Evolutionary conservation across 352 stramenopile genomes (phyloP), one percentile per base, ranked within the genome.

Genomic region (Pythium guiyangense): DNA sequence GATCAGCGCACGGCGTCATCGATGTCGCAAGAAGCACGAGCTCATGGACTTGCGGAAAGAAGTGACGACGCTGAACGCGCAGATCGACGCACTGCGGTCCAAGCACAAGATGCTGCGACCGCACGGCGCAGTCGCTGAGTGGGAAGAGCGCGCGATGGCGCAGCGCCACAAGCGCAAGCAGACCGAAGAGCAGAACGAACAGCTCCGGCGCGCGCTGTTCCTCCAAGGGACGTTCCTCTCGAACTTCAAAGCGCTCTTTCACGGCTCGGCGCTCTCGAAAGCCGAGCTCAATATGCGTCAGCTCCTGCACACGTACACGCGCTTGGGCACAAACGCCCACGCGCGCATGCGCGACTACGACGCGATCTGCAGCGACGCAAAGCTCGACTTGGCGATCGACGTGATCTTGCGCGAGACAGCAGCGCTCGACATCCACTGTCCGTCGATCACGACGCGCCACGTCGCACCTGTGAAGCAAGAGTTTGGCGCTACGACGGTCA

Each of bases 221-320:
- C 60, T 62, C 52, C 74, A 88, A 51, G 61, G 71, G 6, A 49
- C 58, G 37, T 86, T 84, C 49, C 66, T 88, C 31, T 25, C 46
- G 10, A 70, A 66, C 15, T 66, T 88, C 34, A 67, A 75, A 42
- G 43, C 57, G 6, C 26, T 77, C 5, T 73, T 88, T 34, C 58
- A 54, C 10, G 71, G 65, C 49, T 56, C 73, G 9, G 51, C 52
- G 17, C 46, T 66, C n/a, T 58, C 57, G 17, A 54, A 54, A 0
- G 26, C 62, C 20, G 70, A 77, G 22, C 57, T 86, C 10, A 81
- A 85, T 61, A 74, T 85, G 70, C 58, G 62, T 25, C 69, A 71
- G 29, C 45, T 85, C 25, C 48, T 88, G 18, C 74, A 88, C 52
- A 86, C 73, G 8, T 85, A 75, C 64, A 86, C 74, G n/a, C 67